Base-by-base conservation (phyloP, 1,139 yeast genomes). In the Suhomyces choctaworum region DNA sequence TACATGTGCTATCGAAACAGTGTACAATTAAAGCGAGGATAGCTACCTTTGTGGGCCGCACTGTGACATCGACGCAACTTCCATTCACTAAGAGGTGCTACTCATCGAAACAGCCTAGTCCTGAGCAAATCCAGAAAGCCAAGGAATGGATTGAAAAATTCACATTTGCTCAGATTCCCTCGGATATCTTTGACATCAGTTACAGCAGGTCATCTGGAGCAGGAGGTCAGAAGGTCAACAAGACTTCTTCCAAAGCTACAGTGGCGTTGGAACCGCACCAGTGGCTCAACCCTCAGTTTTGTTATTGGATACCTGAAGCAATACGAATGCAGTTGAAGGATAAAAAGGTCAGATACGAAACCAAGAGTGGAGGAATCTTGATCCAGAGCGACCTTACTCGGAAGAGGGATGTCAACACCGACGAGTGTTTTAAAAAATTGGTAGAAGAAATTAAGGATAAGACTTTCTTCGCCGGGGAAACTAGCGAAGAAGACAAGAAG, bases 181-280 rank as follows among this genome's bases (percentile, higher is more conserved):
- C 61, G 8, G 52, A 59, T 20, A 51, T 64, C 14, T 85, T 85
- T 50, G 61, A 64, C 1, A 60, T 81, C 2, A 56, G 78, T 0
- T 89, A 67, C 57, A 78, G 87, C 34, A 63, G 95, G 42, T 76
- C 95, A 0, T 82, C 95, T 9, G 97, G 97, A 0, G 90, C 96
- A 0, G 97, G 97, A 0, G 97, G 97, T 0, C 97, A 90, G 50
- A 86, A 90, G 53, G 97, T 90, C 11, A 90, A 90, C 57, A 90
- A 88, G 44, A 76, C 88, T 0, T 80, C 80, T 10, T 78, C 92
- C 3, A 89, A 89, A 51, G 95, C 94, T 3, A 79, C 92, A 0
- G 58, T 90, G 9, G 64, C 78, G 3, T 52, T 87, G 43, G 54
- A 58, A 4, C 56, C 69, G 0, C 58, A 62, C 2, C 58, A 66